Evolutionary conservation across 2,329 filamentous ascomycete species (phyloP).

Genomic region (Calonectria fujianensis): DNA sequence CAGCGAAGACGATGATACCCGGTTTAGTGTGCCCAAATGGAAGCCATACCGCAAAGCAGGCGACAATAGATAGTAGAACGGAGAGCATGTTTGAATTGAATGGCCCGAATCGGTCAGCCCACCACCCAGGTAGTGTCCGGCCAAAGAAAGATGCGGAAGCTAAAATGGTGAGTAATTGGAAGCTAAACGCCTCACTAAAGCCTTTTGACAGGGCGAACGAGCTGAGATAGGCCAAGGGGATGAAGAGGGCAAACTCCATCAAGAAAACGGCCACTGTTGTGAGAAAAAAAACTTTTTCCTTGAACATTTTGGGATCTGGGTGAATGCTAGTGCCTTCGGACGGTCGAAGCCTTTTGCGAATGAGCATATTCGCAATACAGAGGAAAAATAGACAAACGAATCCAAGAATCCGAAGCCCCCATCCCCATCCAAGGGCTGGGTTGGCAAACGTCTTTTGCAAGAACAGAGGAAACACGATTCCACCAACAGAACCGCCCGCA

Average conservation of each 20-base stretch:
- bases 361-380: not conserved
- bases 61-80: not conserved
- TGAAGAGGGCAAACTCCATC: conserved; percentile 18
- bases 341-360: conserved; percentile 10
- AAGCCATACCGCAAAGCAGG: conserved; percentile 18
- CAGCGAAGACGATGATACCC: not conserved
- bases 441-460: conserved; percentile 1
- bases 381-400: conserved; percentile 12
- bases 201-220: conserved; percentile 9
- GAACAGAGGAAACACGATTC: conserved; percentile 19
- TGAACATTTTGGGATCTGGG: conserved; percentile 15
- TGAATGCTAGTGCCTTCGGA: not conserved
- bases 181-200: conserved; percentile 2
- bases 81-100: conserved; percentile 17
- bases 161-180: not conserved
- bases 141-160: not conserved
- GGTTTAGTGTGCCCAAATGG: conserved; percentile 8
- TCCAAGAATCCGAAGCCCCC: conserved; percentile 7
- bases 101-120: conserved; percentile 16
- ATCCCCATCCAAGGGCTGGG: conserved; percentile 7
- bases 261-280: not conserved
- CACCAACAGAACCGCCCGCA: conserved; percentile 6
- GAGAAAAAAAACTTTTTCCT: not conserved
- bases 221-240: conserved; percentile 8
- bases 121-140: not conserved